Base-by-base conservation (phyloP, 495 filamentous ascomycete species). In the Trichoderma gamsii region DNA sequence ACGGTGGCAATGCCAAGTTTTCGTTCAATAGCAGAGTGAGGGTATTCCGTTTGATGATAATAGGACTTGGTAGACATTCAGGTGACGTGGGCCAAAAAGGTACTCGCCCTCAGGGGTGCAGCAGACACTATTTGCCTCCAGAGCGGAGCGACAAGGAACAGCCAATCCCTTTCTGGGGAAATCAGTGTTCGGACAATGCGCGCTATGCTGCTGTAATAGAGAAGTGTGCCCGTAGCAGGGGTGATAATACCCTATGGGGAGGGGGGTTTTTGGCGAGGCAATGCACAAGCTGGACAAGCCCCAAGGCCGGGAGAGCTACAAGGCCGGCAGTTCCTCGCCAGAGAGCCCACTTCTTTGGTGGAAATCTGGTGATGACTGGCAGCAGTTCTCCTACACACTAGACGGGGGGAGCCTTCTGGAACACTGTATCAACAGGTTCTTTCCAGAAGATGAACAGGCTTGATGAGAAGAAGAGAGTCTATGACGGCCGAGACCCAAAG, bases 191-290 rank as follows among this genome's bases (percentile, higher is more conserved):
- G 25, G 56, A 32, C 18, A 61, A 61, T 61, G 56, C 56, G 29
- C 56, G 23, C n/a, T 29, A 61, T 61, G 56, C 56, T 11, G n/a
- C 56, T 32, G 56, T 18, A 29, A 18, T 61, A 61, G 23, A 61
- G 56, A 29, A 32, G 29, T 61, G 56, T 61, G 56, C 56, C 56
- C n/a, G 56, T 61, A 32, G 25, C 56, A 61, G 56, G 56, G 56
- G 56, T 61, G 56, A 61, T 32, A 61, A 61, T 61, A 32, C 56
- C 56, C 56, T 61, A 61, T 61, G 16, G 56, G 25, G 56, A 23
- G 16, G 56, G 56, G 56, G 56, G 7, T 25, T 32, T 61, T 61
- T 61, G 56, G 56, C 25, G 56, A 61, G 56, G 29, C 25, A 61
- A 61, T 61, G 56, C 56, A 61, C 56, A 61, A 32, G 56, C 29